phyloP scores from a whole-genome alignment of 257 asterid genomes.

The Capsicum baccatum region DNA sequence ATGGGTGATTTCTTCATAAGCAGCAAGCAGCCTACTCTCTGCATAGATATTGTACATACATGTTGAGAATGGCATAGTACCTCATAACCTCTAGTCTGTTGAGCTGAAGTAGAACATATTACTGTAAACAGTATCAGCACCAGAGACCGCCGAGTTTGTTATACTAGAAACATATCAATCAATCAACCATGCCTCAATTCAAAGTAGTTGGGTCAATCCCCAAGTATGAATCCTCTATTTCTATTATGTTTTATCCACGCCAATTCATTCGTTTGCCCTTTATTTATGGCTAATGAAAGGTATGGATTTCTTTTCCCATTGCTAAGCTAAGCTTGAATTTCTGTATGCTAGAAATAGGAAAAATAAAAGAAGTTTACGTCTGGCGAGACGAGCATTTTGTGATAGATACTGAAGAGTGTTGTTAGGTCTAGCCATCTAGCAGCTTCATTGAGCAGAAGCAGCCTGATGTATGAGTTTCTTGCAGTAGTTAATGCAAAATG shows the following conservation, averaged over 20 bases:
- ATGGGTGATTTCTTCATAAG: neutral
- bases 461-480: too few relatives aligned
- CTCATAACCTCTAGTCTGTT: neutral
- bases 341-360: too few relatives aligned
- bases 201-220: slow-evolving; percentile 8
- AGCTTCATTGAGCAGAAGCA: too few relatives aligned
- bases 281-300: too few relatives aligned
- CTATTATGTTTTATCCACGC: neutral
- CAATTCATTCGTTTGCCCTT: too few relatives aligned
- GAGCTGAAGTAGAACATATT: slow-evolving; percentile 18
- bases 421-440: too few relatives aligned
- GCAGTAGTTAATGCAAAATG: too few relatives aligned
- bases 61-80: slow-evolving; percentile 23
- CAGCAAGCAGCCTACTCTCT: neutral
- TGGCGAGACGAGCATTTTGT: too few relatives aligned
- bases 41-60: slow-evolving; percentile 26
- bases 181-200: slow-evolving; percentile 17
- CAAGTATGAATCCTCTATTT: neutral
- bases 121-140: slow-evolving; percentile 18
- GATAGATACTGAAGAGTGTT: too few relatives aligned
- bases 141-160: neutral
- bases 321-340: too few relatives aligned
- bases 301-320: too few relatives aligned
- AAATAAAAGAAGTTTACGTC: too few relatives aligned
- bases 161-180: slow-evolving; percentile 19